Percentiles rank a stretch among this genome's conserved stretches.
Evolutionary conservation across 1,284 basidiomycete species (phyloP).

Genomic region (Leccinum subrobustum): DNA sequence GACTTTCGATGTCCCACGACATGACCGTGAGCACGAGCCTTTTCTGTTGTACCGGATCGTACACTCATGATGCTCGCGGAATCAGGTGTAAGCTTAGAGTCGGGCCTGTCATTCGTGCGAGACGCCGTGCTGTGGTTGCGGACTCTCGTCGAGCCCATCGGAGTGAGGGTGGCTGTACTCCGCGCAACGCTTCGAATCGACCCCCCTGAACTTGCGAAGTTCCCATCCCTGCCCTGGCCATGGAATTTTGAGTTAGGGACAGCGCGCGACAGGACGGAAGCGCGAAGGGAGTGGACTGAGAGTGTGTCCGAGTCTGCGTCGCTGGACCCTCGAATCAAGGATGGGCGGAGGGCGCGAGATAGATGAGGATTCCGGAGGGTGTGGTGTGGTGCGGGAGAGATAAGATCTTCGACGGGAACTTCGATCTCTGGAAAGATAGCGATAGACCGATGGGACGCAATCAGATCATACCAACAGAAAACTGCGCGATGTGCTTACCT

Average conservation of each 20-base stretch:
- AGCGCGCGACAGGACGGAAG: slow-evolving; percentile 56
- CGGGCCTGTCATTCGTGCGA: slow-evolving; percentile 44
- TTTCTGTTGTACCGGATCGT: slow-evolving; percentile 26
- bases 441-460: background rate
- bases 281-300: slow-evolving; percentile 54
- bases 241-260: slow-evolving; percentile 32
- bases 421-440: slow-evolving; percentile 62
- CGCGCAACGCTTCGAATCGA: slow-evolving; percentile 49
- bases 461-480: too few relatives aligned
- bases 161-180: slow-evolving; percentile 39
- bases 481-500: slow-evolving; percentile 45
- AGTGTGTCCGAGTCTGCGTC: slow-evolving; percentile 45
- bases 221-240: slow-evolving; percentile 25
- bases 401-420: slow-evolving; percentile 71
- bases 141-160: slow-evolving; percentile 27
- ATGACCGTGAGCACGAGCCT: slow-evolving; percentile 17
- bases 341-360: slow-evolving; percentile 33
- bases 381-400: slow-evolving; percentile 38
- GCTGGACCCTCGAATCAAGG: slow-evolving; percentile 25
- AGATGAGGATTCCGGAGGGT: slow-evolving; percentile 29
- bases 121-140: slow-evolving; percentile 29
- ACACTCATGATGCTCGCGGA: slow-evolving; percentile 23
- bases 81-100: slow-evolving; percentile 64
- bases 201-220: slow-evolving; percentile 23
- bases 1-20: slow-evolving; percentile 22